Conservation (phyloP, 805 yeast genomes). For the Starmerella potacharoeniae region DNA sequence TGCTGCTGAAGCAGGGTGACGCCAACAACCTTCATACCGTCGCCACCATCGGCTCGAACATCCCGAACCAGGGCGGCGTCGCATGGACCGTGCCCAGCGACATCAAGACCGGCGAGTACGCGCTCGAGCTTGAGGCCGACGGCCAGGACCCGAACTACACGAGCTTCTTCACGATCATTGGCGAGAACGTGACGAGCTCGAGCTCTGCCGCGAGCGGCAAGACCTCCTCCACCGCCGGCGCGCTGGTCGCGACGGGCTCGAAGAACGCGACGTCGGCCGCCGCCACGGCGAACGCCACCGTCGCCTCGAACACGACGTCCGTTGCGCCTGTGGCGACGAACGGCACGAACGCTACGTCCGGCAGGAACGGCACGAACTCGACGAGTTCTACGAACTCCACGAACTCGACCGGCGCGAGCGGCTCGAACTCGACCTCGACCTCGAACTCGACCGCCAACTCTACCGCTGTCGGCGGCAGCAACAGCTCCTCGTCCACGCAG, state of each 20-base stretch:
- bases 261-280: slow-evolving; percentile 10
- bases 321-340: background rate
- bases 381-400: slow-evolving; percentile 4
- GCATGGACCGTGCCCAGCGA: slow-evolving; percentile 30
- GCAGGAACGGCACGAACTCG: slow-evolving; percentile 7
- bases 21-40: slow-evolving; percentile 27
- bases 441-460: background rate
- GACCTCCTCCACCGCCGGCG: slow-evolving; percentile 8
- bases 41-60: slow-evolving; percentile 27
- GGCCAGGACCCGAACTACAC: slow-evolving; percentile 30
- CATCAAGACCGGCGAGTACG: slow-evolving; percentile 28
- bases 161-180: slow-evolving; percentile 24
- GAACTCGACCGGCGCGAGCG: background rate
- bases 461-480: slow-evolving; percentile 3
- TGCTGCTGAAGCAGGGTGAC: slow-evolving; percentile 28
- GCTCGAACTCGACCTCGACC: slow-evolving; percentile 1
- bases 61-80: slow-evolving; percentile 31
- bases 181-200: slow-evolving; percentile 17
- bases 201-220: slow-evolving; percentile 7
- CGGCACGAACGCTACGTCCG: background rate
- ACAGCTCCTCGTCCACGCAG: slow-evolving; percentile 3
- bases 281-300: background rate
- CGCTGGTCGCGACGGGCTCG: slow-evolving; percentile 12
- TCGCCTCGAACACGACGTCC: slow-evolving; percentile 2
- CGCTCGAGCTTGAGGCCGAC: slow-evolving; percentile 26